A percentile compares a stretch with the other conserved stretches of the same genome.
phyloP scores from a whole-genome alignment of 1,139 yeast genomes.

The Pichia sp. region DNA sequence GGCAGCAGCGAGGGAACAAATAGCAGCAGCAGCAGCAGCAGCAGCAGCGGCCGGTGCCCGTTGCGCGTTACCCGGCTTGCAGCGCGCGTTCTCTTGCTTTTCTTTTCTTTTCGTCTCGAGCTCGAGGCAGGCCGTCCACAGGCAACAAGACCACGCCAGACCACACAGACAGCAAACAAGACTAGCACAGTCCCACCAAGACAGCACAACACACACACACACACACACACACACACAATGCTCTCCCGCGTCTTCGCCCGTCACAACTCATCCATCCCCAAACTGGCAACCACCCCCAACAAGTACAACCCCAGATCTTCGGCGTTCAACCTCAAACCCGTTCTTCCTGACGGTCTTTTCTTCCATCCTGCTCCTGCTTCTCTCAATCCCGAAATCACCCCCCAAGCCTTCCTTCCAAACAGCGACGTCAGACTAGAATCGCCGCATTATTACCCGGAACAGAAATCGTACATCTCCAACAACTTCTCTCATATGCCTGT shows the following conservation, averaged over 20 bases:
- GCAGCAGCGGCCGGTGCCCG: no score
- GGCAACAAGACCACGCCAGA: no score
- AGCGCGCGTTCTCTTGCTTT: no score
- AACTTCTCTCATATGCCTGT: slow-evolving; percentile 50
- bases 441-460: slow-evolving; percentile 30
- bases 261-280: slow-evolving; percentile 10
- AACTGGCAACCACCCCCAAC: slow-evolving; percentile 29
- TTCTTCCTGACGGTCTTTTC: slow-evolving; percentile 32
- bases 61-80: no score
- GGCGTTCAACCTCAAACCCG: slow-evolving; percentile 33
- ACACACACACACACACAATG: not conserved
- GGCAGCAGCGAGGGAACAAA: no score
- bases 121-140: no score
- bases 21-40: no score
- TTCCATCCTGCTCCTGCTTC: slow-evolving; percentile 47
- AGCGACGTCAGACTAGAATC: slow-evolving; percentile 51
- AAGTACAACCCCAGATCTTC: slow-evolving; percentile 31
- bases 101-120: no score
- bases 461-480: slow-evolving; percentile 28
- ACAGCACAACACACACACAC: not conserved
- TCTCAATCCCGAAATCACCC: slow-evolving; percentile 41
- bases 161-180: no score
- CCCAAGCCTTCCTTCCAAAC: slow-evolving; percentile 64
- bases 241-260: not conserved
- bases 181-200: no score